Evolutionary conservation across 257 asterid species (phyloP).

Genomic region (Nicotiana otophora): DNA sequence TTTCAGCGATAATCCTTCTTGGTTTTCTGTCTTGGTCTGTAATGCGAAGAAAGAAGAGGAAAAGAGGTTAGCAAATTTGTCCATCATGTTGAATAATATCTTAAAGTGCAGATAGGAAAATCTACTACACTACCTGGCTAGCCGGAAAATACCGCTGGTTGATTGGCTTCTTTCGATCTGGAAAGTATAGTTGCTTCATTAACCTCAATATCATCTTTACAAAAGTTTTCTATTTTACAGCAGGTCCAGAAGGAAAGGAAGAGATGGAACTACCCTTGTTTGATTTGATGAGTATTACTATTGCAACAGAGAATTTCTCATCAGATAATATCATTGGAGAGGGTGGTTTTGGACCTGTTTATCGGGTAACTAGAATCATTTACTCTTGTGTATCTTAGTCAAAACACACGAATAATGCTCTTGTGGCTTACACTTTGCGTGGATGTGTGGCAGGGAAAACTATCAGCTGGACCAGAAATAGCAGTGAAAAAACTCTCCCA

Average conservation of each 20-base stretch:
- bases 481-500: constrained; percentile 18
- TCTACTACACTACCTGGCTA: neutral
- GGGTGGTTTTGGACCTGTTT: constrained; percentile 22
- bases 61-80: neutral
- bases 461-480: constrained; percentile 6
- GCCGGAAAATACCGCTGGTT: neutral
- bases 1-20: neutral
- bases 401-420: neutral
- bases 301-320: constrained; percentile 17
- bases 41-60: neutral
- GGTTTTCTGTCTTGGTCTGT: neutral
- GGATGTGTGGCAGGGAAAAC: constrained; percentile 6
- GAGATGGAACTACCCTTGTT: constrained; percentile 9
- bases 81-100: neutral
- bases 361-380: neutral
- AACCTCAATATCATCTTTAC: neutral
- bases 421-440: neutral
- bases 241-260: neutral
- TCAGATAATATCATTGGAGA: constrained; percentile 7
- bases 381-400: neutral
- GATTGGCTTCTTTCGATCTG: neutral
- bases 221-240: neutral
- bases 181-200: neutral
- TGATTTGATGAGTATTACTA: neutral
- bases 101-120: neutral